Percentiles rank a stretch among this genome's conserved stretches.
Conservation (phyloP, 768 basidiomycete genomes). For the Tulasnella sp. region DNA sequence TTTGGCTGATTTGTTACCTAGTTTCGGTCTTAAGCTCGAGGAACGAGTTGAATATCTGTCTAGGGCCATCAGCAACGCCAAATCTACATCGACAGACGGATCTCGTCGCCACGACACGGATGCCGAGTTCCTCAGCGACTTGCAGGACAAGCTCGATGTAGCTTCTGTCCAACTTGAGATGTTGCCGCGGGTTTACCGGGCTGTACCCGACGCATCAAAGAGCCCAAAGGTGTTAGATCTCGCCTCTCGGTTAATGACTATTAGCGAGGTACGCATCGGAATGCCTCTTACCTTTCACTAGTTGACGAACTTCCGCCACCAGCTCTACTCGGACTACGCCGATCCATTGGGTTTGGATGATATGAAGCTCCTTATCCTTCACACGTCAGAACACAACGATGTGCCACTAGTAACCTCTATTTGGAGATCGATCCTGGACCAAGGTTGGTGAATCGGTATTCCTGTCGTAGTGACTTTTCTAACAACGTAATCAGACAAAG, state of each 20-base stretch:
- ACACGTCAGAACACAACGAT: slow-evolving; percentile 89
- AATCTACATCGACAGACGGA: slow-evolving; percentile 59
- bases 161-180: slow-evolving; percentile 95
- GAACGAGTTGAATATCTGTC: slow-evolving; percentile 85
- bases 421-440: slow-evolving; percentile 82
- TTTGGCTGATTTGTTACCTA: slow-evolving; percentile 9
- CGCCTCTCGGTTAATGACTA: slow-evolving; percentile 49
- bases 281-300: background rate
- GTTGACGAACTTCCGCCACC: background rate
- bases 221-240: slow-evolving; percentile 28
- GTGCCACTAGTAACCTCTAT: slow-evolving; percentile 71
- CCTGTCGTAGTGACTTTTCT: background rate
- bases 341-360: slow-evolving; percentile 75
- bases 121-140: slow-evolving; percentile 88
- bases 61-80: slow-evolving; percentile 90
- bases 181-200: slow-evolving; percentile 40
- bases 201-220: slow-evolving; percentile 32
- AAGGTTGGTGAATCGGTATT: slow-evolving; percentile 31
- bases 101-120: slow-evolving; percentile 76
- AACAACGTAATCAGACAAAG: slow-evolving; percentile 1
- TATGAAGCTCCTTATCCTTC: slow-evolving; percentile 81
- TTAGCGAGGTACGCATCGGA: slow-evolving; percentile 62
- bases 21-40: slow-evolving; percentile 42
- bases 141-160: slow-evolving; percentile 95
- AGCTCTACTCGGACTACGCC: slow-evolving; percentile 87